A percentile compares a stretch with the other conserved stretches of the same genome.
Evolutionary conservation across 2,329 filamentous ascomycete species (phyloP).

Genomic region (Fusarium xyrophilum): DNA sequence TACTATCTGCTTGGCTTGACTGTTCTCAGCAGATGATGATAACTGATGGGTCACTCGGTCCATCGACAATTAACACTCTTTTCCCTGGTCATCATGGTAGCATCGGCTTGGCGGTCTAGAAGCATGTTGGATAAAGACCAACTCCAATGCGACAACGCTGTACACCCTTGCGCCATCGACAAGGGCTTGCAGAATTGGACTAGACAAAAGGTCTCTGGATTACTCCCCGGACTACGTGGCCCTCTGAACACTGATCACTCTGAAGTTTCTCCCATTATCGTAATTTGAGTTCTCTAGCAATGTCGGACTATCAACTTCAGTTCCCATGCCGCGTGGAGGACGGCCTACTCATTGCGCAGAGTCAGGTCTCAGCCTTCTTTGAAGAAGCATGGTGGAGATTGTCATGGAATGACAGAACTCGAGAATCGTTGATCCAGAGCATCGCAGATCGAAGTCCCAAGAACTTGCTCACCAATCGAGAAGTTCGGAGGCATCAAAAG

Average conservation of each 20-base stretch:
- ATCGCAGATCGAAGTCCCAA: conserved; percentile 22
- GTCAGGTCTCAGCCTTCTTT: conserved; percentile 31
- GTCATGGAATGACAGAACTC: conserved; percentile 16
- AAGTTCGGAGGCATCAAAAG: conserved; percentile 32
- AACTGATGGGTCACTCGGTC: too few species aligned
- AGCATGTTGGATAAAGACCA: neutral
- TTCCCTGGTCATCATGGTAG: neutral
- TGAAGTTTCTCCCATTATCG: neutral
- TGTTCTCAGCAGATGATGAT: too few species aligned
- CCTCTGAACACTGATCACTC: neutral
- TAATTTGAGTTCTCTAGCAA: neutral
- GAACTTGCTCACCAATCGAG: conserved; percentile 23
- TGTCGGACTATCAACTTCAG: conserved; percentile 7
- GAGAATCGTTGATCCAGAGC: conserved; percentile 19
- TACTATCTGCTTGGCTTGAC: too few species aligned
- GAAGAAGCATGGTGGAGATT: conserved; percentile 34
- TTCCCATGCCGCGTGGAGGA: conserved; percentile 15
- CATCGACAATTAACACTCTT: too few species aligned
- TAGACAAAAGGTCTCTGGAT: neutral
- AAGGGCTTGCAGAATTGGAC: neutral
- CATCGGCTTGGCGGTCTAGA: neutral
- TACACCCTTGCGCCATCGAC: neutral
- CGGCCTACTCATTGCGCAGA: conserved; percentile 15
- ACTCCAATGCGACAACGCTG: neutral
- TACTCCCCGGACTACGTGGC: neutral